Conservation (phyloP, 1,284 basidiomycete species). For the Cystobasidiaceae sp. region DNA sequence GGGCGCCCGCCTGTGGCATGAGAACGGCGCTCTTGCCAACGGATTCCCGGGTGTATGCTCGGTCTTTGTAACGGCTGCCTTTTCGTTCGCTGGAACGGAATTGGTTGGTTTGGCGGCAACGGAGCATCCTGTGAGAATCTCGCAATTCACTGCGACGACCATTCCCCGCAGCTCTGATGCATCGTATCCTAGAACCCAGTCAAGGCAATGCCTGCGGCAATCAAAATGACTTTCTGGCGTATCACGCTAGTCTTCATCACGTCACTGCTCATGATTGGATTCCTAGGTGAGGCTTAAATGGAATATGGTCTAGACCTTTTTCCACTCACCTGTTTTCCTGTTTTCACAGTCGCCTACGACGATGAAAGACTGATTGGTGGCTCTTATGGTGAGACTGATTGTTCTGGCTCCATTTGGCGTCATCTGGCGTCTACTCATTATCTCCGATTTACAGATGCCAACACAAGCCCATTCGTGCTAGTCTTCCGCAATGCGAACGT, state of each 20-base stretch:
- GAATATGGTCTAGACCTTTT: conserved; percentile 7
- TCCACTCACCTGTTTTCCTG: not conserved
- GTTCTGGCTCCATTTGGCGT: too few relatives aligned
- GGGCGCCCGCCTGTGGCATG: conserved; percentile 31
- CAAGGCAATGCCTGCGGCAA: conserved; percentile 51
- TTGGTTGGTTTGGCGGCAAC: conserved; percentile 65
- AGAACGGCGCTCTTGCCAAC: conserved; percentile 49
- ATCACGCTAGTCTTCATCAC: conserved; percentile 54
- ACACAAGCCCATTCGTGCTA: conserved; percentile 22
- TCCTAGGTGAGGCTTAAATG: conserved; percentile 41
- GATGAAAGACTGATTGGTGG: conserved; percentile 36
- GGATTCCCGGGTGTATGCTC: conserved; percentile 53
- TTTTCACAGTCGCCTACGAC: conserved; percentile 42
- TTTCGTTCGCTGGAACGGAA: conserved; percentile 44
- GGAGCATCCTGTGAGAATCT: conserved; percentile 50
- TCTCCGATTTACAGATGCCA: conserved; percentile 6
- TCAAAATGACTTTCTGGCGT: conserved; percentile 51
- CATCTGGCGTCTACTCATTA: too few relatives aligned
- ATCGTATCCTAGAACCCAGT: conserved; percentile 20
- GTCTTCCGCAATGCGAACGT: conserved; percentile 48
- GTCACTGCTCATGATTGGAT: conserved; percentile 58
- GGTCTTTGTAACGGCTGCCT: conserved; percentile 57
- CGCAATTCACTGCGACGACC: too few relatives aligned
- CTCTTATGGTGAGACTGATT: conserved; percentile 43
- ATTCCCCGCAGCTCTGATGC: not conserved